Conservation (phyloP, 495 filamentous ascomycete genomes). For the Cladorrhinum samala region DNA sequence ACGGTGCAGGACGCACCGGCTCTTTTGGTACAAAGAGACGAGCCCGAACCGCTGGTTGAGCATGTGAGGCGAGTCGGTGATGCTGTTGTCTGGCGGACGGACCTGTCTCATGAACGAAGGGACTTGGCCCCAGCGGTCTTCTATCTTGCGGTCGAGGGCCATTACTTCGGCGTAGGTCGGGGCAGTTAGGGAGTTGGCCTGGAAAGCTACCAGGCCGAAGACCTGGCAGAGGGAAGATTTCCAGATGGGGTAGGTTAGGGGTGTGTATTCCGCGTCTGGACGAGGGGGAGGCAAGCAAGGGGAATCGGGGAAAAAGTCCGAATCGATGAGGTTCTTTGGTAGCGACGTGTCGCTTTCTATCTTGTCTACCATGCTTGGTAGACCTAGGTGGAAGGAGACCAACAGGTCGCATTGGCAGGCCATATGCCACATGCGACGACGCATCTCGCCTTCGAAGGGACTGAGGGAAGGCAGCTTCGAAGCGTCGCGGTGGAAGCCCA, state of each 20-base stretch:
- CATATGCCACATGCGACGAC: conserved; percentile 49
- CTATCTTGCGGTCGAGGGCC: conserved; percentile 55
- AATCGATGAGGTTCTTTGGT: conserved; percentile 44
- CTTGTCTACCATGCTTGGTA: conserved; percentile 45
- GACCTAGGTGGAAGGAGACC: conserved; percentile 46
- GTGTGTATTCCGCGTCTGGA: conserved; percentile 40
- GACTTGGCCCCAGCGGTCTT: conserved; percentile 50
- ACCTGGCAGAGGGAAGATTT: conserved; percentile 37
- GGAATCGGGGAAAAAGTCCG: conserved; percentile 42
- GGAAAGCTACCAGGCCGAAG: conserved; percentile 34
- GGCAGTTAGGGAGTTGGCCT: conserved; percentile 32
- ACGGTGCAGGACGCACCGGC: conserved; percentile 67
- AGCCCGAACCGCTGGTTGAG: conserved; percentile 67
- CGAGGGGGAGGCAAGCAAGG: conserved; percentile 36
- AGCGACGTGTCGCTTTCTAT: conserved; percentile 43
- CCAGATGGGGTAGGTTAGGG: conserved; percentile 42
- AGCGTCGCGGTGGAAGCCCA: conserved; percentile 54
- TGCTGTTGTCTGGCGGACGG: conserved; percentile 53
- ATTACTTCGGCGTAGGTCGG: conserved; percentile 61
- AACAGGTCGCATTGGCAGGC: conserved; percentile 46
- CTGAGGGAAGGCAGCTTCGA: conserved; percentile 44
- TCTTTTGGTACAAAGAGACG: conserved; percentile 66
- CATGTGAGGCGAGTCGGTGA: conserved; percentile 54
- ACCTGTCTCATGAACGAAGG: conserved; percentile 52
- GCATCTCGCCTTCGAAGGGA: conserved; percentile 49